These are phyloP conservation scores for Leccinum truebloodii DNA, from an alignment of 768 basidiomycete genomes.

Conservation along the genomic window DNA sequence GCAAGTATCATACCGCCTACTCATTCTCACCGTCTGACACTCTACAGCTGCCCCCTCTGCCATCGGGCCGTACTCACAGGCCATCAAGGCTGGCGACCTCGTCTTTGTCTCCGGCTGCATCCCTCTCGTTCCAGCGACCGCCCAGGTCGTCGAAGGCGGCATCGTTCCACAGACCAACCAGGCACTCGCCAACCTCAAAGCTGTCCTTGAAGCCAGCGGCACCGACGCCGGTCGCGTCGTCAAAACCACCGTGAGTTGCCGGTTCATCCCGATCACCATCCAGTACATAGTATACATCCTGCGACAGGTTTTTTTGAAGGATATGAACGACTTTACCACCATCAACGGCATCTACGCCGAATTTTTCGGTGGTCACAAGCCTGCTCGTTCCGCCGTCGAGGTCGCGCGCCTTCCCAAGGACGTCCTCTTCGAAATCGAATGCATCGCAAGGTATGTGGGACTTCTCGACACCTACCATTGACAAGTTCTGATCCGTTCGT, in stretches of 20 bases:
- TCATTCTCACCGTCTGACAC: not conserved
- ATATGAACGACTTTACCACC: constrained; percentile 85
- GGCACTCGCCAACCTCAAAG: constrained; percentile 82
- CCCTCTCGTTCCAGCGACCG: constrained; percentile 74
- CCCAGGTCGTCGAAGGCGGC: constrained; percentile 35
- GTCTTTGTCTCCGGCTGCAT: constrained; percentile 92
- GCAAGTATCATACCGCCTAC: constrained; percentile 11
- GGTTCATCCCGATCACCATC: not conserved
- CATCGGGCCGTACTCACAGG: constrained; percentile 88
- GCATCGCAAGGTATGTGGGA: constrained; percentile 66
- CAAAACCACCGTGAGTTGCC: constrained; percentile 84
- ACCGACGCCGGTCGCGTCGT: constrained; percentile 78
- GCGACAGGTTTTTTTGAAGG: constrained; percentile 82
- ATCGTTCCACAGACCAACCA: constrained; percentile 60
- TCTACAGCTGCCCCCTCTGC: constrained; percentile 69
- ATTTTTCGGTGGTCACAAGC: constrained; percentile 90
- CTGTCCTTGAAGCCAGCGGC: constrained; percentile 81
- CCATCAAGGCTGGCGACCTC: constrained; percentile 77
- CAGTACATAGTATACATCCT: not conserved
- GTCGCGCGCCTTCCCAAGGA: constrained; percentile 87
- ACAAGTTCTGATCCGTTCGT: not conserved
- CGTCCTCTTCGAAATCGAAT: constrained; percentile 91
- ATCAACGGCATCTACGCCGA: constrained; percentile 82
- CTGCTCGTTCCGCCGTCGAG: constrained; percentile 91
- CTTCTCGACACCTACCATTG: not conserved